A percentile compares a stretch with the other conserved stretches of the same genome.
These are phyloP conservation scores for Symmetrospora coprosmae DNA, from an alignment of 768 basidiomycete genomes.

Conservation along the genomic window DNA sequence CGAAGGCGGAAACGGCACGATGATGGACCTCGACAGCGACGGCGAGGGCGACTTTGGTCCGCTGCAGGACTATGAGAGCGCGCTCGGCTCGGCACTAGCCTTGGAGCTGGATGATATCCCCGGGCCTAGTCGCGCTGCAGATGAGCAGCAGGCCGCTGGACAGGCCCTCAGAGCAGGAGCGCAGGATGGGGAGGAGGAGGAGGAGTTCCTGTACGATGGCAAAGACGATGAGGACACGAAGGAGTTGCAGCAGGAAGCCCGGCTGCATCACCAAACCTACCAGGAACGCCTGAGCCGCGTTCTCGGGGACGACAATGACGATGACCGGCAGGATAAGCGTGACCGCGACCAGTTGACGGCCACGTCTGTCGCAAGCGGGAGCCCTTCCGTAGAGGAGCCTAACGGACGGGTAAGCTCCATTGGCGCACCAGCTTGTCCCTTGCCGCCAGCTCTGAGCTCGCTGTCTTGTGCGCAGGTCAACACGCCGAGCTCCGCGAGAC, in stretches of 20 bases:
- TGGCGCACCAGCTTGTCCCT: too few species aligned
- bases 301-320: conserved; percentile 46
- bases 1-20: background rate
- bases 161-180: background rate
- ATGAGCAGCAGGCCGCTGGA: too few species aligned
- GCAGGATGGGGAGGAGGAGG: conserved; percentile 44
- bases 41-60: background rate
- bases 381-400: too few species aligned
- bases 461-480: too few species aligned
- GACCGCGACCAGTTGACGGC: conserved; percentile 42
- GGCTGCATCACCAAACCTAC: conserved; percentile 40
- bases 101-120: background rate
- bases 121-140: too few species aligned
- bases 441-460: too few species aligned
- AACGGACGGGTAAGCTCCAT: too few species aligned
- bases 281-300: conserved; percentile 56
- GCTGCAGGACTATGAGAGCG: background rate
- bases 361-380: too few species aligned
- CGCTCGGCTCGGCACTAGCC: background rate
- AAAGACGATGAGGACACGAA: conserved; percentile 44
- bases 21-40: background rate
- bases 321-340: conserved; percentile 41
- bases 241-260: background rate
- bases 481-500: too few species aligned
- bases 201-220: conserved; percentile 59